Conservation (phyloP, 2,329 filamentous ascomycete genomes). For the Magnaporthiopsis rhizophila region DNA sequence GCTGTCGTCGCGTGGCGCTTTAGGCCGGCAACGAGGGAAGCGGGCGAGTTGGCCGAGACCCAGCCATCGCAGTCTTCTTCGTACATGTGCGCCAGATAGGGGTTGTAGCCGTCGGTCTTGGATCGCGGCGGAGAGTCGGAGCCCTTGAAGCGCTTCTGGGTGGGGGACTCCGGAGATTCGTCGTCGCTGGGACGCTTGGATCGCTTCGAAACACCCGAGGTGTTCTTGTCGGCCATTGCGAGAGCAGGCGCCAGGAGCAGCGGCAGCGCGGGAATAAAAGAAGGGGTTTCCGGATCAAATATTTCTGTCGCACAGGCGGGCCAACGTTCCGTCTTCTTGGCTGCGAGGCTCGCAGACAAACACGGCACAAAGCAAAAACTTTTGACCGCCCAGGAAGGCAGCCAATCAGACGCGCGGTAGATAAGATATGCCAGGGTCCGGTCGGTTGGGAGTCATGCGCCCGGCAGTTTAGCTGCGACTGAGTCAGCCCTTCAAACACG, state of each 20-base stretch:
- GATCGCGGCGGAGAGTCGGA: not conserved
- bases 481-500: not conserved
- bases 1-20: constrained; percentile 76
- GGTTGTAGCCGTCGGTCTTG: constrained; percentile 48
- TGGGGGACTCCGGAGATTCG: constrained; percentile 26
- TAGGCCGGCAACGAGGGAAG: constrained; percentile 55
- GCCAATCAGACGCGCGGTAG: not conserved
- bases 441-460: not conserved
- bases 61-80: constrained; percentile 36
- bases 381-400: constrained; percentile 8
- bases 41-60: constrained; percentile 23
- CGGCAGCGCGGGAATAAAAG: not conserved
- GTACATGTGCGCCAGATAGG: constrained; percentile 88
- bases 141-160: constrained; percentile 23
- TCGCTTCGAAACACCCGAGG: constrained; percentile 18
- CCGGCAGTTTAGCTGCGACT: not conserved
- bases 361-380: constrained; percentile 8
- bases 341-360: not conserved
- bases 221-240: constrained; percentile 23
- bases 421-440: constrained; percentile 3
- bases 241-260: not conserved
- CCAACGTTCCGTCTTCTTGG: not conserved
- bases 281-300: not conserved
- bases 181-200: constrained; percentile 39
- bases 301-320: not conserved